Base-by-base conservation (phyloP, 768 basidiomycete species). In the Neoboletus magnificus region DNA sequence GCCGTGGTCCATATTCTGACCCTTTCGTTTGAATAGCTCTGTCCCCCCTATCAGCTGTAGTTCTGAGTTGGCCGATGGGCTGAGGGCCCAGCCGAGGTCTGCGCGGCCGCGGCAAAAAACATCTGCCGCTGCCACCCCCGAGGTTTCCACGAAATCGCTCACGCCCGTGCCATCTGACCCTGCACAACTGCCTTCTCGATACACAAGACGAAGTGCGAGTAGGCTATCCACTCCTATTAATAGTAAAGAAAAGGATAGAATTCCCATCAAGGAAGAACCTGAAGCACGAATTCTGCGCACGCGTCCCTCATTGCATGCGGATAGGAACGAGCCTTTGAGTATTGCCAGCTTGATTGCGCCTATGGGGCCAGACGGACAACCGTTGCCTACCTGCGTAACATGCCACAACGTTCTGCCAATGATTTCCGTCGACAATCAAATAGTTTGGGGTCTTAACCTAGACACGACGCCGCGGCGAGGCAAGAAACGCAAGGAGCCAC, bases 401-500 rank as follows among this genome's bases (percentile, higher is more conserved):
- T 91, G 89, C 70, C 74, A 72, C 50, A 89, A 84, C 65, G 74
- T 90, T 49, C 68, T 91, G 61, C 89, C 89, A 3, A 79, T 91
- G 55, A 91, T 91, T 61, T 81, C 85, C 48, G 84, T 90, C 27
- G 86, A 89, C 70, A 81, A 80, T 40, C 77, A 85, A 68, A 81
- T 90, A 23, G 86, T 90, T 35, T 90, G 87, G 86, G 89, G 88
- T 22, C 73, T 86, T 40, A 77, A 75, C 40, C 56, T 79, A 22
- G 82, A 84, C 62, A 75, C 67, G 52, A 73, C 80, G 32, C 71
- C 70, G 6, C 70, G 68, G 59, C 66, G 70, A 63, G 76, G 76
- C 47, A 81, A 75, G 68, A 85, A 80, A 68, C 84, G 81, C 64
- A 85, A 84, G 69, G 76, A 76, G 57, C 80, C 81, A 56, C 81